phyloP scores from a whole-genome alignment of 1,284 basidiomycete genomes.

The Heterobasidion annosum region DNA sequence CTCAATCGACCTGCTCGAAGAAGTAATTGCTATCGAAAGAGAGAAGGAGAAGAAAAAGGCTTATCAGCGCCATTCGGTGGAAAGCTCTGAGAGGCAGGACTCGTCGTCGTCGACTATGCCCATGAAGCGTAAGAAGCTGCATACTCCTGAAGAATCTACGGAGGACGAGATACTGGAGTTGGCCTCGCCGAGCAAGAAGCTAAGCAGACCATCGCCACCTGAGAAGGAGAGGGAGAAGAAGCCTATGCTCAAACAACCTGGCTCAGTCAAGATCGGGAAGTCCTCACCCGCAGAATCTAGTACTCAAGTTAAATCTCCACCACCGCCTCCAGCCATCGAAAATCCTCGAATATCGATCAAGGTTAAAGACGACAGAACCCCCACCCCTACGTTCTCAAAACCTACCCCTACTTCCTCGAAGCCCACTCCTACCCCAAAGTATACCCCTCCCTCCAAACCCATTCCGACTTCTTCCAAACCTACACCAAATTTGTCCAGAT shows the following conservation, averaged over 20 bases:
- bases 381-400: not conserved
- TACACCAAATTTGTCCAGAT: no score
- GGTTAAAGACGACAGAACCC: slow-evolving; percentile 14
- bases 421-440: slow-evolving; percentile 4
- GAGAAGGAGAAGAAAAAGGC: slow-evolving; percentile 41
- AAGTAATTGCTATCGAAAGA: slow-evolving; percentile 72
- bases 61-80: slow-evolving; percentile 12
- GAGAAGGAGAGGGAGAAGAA: slow-evolving; percentile 44
- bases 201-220: slow-evolving; percentile 26
- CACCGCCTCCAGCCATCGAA: not conserved
- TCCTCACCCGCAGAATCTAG: slow-evolving; percentile 3
- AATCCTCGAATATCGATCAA: slow-evolving; percentile 9
- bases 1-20: slow-evolving; percentile 68
- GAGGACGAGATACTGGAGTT: slow-evolving; percentile 55
- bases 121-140: slow-evolving; percentile 11
- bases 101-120: slow-evolving; percentile 4
- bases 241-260: slow-evolving; percentile 15
- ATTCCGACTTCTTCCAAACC: no score
- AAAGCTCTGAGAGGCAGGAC: slow-evolving; percentile 12
- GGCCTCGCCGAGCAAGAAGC: slow-evolving; percentile 56
- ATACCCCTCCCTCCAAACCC: not conserved
- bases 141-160: slow-evolving; percentile 11
- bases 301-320: not conserved
- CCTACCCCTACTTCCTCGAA: slow-evolving; percentile 1
- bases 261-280: slow-evolving; percentile 15